Evolutionary conservation across 257 asterid genomes (phyloP).

Genomic region (Craterostigma plantagineum): DNA sequence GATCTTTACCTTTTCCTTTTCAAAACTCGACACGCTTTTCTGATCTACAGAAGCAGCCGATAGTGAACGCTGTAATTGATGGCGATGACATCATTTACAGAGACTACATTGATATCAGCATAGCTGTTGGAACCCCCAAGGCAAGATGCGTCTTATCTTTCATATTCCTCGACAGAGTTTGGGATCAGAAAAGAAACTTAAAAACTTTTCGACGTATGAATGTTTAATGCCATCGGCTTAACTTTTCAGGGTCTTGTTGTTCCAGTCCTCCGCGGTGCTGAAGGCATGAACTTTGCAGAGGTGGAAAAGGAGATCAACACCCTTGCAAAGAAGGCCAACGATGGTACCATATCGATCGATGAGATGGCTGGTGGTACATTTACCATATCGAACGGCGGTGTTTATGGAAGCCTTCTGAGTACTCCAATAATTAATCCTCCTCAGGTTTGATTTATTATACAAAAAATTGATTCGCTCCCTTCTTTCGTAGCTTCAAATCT

Average conservation of each 20-base stretch:
- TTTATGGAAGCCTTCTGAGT: constrained; percentile 92
- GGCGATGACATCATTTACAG: constrained; percentile 94
- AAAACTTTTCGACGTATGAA: too few relatives aligned
- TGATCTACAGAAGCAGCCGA: constrained; percentile 75
- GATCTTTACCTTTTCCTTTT: constrained; percentile 2
- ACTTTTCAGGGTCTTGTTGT: constrained; percentile 99
- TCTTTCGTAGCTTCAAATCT: too few relatives aligned
- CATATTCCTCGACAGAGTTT: too few relatives aligned
- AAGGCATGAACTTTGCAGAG: constrained; percentile 84
- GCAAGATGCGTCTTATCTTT: constrained; percentile 12
- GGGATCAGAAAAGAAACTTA: too few relatives aligned
- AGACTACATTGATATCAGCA: constrained; percentile 85
- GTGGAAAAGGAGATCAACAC: constrained; percentile 78
- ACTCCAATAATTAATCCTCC: constrained; percentile 99
- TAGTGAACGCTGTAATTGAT: constrained; percentile 90
- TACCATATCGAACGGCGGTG: constrained; percentile 96
- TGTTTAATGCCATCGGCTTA: too few relatives aligned
- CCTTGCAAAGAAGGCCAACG: constrained; percentile 82
- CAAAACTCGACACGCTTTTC: constrained; percentile 1
- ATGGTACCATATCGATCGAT: constrained; percentile 85
- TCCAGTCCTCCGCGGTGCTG: constrained; percentile 88
- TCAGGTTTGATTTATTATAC: too few relatives aligned
- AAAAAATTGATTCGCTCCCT: too few relatives aligned
- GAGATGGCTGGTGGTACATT: constrained; percentile 98
- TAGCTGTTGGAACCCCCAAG: constrained; percentile 99